phyloP scores from a whole-genome alignment of 1,139 yeast species.

The Candida tunisiensis region DNA sequence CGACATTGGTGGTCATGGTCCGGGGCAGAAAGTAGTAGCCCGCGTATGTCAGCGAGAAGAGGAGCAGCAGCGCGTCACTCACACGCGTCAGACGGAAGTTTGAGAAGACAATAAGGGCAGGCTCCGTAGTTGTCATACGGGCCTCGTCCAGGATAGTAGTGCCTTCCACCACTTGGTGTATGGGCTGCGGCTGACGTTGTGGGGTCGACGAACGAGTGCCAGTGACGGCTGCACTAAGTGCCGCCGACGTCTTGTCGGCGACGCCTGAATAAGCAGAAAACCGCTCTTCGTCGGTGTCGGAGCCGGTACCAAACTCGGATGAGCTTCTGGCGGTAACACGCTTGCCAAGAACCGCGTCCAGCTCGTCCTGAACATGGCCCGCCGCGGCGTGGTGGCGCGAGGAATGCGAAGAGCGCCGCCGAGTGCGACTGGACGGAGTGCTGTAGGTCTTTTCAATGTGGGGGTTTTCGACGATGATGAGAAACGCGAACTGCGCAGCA shows the following conservation, averaged over 20 bases:
- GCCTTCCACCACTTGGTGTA: no score
- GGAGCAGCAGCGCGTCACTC: constrained; percentile 42
- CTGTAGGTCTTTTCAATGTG: constrained; percentile 70
- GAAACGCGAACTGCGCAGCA: constrained; percentile 59
- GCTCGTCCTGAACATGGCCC: not conserved
- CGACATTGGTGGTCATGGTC: constrained; percentile 12
- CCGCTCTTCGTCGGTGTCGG: constrained; percentile 6
- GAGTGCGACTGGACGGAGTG: constrained; percentile 5
- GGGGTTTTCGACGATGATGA: constrained; percentile 70
- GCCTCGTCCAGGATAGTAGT: no score
- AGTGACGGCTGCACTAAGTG: no score
- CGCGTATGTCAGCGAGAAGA: constrained; percentile 27
- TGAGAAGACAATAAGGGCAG: constrained; percentile 41
- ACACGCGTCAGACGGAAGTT: constrained; percentile 54
- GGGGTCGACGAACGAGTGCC: no score
- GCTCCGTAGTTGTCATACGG: constrained; percentile 3
- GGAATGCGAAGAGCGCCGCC: not conserved
- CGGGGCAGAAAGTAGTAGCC: constrained; percentile 30
- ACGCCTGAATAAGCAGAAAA: no score
- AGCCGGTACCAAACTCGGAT: constrained; percentile 1
- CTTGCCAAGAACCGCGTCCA: no score
- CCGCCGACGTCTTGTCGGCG: no score
- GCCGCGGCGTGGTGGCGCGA: constrained; percentile 3
- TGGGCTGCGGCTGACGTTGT: no score
- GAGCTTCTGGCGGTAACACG: no score